Evolutionary conservation across 768 basidiomycete genomes (phyloP), one percentile per base, ranked within the genome.

Genomic region (Porpolomopsis calyptriformis): DNA sequence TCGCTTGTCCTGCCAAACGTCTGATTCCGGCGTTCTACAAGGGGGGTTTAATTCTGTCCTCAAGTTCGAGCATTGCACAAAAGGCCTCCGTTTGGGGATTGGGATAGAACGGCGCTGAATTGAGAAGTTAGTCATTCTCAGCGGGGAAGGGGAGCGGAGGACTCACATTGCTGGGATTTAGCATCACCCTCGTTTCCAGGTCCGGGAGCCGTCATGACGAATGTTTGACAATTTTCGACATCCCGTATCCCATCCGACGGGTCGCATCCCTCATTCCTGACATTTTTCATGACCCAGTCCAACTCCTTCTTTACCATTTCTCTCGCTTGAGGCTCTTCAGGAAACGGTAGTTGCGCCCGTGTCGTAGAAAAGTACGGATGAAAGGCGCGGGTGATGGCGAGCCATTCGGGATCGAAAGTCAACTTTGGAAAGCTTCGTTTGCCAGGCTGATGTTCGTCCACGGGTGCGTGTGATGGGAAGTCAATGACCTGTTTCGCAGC

Each of bases 21-120:
- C n/a, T n/a, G n/a, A n/a, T n/a, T n/a, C n/a, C n/a, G n/a, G n/a
- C n/a, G n/a, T n/a, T n/a, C n/a, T n/a, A n/a, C n/a, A n/a, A n/a
- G n/a, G n/a, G n/a, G n/a, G n/a, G n/a, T n/a, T n/a, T n/a, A 29
- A 73, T 67, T 52, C 77, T 83, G 64, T 94, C 89, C 49, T 78
- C 72, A 31, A 98, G 74, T 14, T 74, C 75, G 31, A 99, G 59
- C 77, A 97, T 76, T 16, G 64, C 59, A 57, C 87, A 88, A 54
- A 97, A 85, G 2, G 90, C 82, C 43, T 77, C 78, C 0, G 92
- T 98, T 58, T 98, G 92, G 22, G 89, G 85, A 56, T 93, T 94
- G 20, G 80, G 76, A 60, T 88, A 93, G 68, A 73, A 76, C 1
- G 76, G 74, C 20, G 82, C 88, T 92, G 57, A 5, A 53, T 41